Evolutionary conservation across 2,329 filamentous ascomycete species (phyloP).

Genomic region (Alternaria novae-zelandiae): DNA sequence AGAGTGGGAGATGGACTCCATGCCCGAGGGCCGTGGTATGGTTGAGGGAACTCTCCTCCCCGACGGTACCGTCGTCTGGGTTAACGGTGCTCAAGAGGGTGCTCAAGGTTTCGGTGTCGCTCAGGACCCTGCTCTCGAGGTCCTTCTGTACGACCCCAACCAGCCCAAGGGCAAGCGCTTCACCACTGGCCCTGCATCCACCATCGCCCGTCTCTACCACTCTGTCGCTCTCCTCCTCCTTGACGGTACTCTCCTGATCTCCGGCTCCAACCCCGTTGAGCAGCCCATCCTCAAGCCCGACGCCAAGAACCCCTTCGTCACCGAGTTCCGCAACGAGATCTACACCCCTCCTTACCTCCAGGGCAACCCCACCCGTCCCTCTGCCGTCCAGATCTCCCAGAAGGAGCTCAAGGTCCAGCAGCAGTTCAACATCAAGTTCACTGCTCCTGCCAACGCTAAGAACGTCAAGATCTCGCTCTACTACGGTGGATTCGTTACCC

Average conservation of each 20-base stretch:
- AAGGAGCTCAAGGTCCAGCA: conserved; percentile 53
- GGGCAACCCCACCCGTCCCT: conserved; percentile 60
- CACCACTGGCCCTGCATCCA: conserved; percentile 53
- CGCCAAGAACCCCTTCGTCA: conserved; percentile 58
- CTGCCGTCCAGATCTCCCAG: conserved; percentile 54
- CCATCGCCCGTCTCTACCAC: conserved; percentile 62
- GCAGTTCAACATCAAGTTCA: conserved; percentile 58
- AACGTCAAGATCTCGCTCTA: conserved; percentile 60
- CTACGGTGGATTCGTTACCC: conserved; percentile 67
- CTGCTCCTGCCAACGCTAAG: conserved; percentile 50
- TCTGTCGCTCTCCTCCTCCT: conserved; percentile 65
- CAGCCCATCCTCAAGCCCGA: conserved; percentile 59
- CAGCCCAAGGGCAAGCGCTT: conserved; percentile 59
- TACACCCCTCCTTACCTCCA: conserved; percentile 67
- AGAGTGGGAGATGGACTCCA: conserved; percentile 63
- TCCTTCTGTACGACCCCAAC: conserved; percentile 64
- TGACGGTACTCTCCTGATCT: conserved; percentile 65
- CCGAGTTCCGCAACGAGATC: conserved; percentile 67
- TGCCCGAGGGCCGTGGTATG: conserved; percentile 66
- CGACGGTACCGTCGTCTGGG: conserved; percentile 68
- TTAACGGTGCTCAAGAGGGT: conserved; percentile 65
- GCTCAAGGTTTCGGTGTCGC: conserved; percentile 67
- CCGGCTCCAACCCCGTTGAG: conserved; percentile 67
- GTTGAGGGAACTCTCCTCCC: conserved; percentile 65
- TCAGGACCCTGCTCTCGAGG: conserved; percentile 60